A percentile compares a stretch with the other conserved stretches of the same genome.
Evolutionary conservation across 306 rosid genomes (phyloP).

Genomic region (Astragalus membranaceus): DNA sequence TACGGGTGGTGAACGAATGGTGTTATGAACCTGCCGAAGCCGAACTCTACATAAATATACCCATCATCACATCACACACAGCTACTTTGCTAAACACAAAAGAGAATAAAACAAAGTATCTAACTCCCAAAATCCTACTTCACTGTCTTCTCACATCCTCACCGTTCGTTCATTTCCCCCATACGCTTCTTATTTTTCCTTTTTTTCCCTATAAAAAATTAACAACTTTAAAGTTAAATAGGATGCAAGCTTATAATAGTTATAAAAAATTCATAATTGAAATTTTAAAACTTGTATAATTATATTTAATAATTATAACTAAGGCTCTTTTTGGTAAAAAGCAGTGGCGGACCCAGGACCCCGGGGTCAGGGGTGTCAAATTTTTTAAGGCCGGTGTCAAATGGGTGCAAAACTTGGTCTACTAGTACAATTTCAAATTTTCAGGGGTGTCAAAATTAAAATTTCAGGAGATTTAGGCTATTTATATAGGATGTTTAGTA

Average conservation of each 20-base stretch:
- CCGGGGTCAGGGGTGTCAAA: no score
- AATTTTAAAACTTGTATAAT: no score
- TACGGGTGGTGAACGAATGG: conserved; percentile 15
- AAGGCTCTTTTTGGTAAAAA: no score
- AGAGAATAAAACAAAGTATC: neutral
- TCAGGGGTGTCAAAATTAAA: no score
- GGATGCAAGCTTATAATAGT: neutral
- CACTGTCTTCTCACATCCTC: neutral
- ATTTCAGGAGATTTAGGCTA: no score
- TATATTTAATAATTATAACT: no score
- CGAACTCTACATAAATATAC: neutral
- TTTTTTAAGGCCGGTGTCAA: no score
- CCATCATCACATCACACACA: neutral
- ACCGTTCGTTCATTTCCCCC: conserved; percentile 6
- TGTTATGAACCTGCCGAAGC: neutral
- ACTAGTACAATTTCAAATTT: no score
- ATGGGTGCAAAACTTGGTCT: no score
- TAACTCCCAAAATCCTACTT: neutral
- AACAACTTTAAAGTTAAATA: neutral
- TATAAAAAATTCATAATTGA: no score
- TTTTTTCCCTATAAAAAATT: neutral
- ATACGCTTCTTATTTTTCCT: neutral
- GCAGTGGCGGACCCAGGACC: no score
- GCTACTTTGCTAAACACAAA: neutral
- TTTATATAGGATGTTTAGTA: no score